Evolutionary conservation across 106 monocot genomes (phyloP), one percentile per base, ranked within the genome.

Genomic region (Dioscorea dumetorum): DNA sequence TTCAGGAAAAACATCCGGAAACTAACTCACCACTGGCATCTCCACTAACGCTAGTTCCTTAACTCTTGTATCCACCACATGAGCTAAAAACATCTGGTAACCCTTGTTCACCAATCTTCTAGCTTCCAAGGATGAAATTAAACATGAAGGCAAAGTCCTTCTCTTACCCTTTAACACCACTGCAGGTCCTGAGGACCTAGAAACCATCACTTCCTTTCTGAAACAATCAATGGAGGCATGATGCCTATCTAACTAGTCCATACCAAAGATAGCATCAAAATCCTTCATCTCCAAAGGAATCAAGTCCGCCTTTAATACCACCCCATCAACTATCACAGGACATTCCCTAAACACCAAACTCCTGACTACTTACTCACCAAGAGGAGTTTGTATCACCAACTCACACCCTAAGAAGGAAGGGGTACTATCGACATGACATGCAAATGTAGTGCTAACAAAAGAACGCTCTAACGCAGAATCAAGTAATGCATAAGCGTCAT

Each of bases 21-120:
- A 71, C 17, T 71, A 15, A 5, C 59, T 12, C 57, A 71, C 70
- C 22, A 71, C 34, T 7, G 59, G 58, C 8, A 58, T 58, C 1
- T 58, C 58, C 13, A 4, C n/a, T 20, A 58, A 15, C 2, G 19
- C 8, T 16, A 2, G n/a, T 8, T 58, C 0, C 51, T 51, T 1
- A 12, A 13, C 14, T 17, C 4, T 17, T 0, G 51, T 51, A 51
- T 12, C 12, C 14, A 51, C 4, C 12, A 4, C 51, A 51, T 17
- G 17, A 2, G 51, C 51, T 17, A 51, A 51, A 51, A 2, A 51
- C 14, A 12, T 17, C 4, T 0, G 12, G 4, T 4, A 51, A 51
- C 51, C 51, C 51, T 51, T 51, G 14, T 4, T 51, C 51, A 51
- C 1, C 51, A 51, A 17, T 12, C 4, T 51, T 4, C 17, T 17